Base-by-base conservation (phyloP, 345 rosid species). In the Salix caprea region DNA sequence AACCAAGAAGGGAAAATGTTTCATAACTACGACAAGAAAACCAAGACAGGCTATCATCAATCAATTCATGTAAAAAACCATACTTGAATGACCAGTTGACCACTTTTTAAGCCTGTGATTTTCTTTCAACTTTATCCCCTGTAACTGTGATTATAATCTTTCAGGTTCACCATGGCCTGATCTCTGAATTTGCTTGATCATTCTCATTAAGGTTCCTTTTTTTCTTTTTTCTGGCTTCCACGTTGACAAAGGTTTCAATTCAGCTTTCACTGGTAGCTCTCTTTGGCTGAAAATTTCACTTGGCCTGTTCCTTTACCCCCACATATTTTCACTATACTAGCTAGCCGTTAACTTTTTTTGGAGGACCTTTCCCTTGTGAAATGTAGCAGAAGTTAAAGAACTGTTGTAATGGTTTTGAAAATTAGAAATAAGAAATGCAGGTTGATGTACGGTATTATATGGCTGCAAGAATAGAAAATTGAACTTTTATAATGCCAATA, bases 1-100 rank as follows among this genome's bases (percentile, higher is more conserved):
- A 50, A 70, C 24, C 64, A 70, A 30, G 40, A 70, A 56, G 16
- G 24, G 21, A 26, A 61, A 76, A 34, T 23, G 52, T 65, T 65
- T 72, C 21, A 64, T 50, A 65, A 54, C 30, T 11, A 28, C 32
- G 36, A 48, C 62, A 73, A 32, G n/a, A 7, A 18, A 52, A 52
- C 48, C 70, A 50, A 37, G 69, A 62, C 67, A 76, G 62, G 65
- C 65, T 58, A n/a, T 23, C 46, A n/a, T 23, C 58, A 65, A 62
- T 16, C 72, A 46, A 73, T 62, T n/a, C 39, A 67, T 19, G 72
- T 67, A 50, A n/a, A 69, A 34, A 28, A 32, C 6, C 18, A 24
- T 15, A 11, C 71, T 39, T 69, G 19, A 52, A 52, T 52, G 58
- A 18, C 42, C 32, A n/a, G 1, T 13, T 28, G 67, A 12, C 67